Evolutionary conservation across 1,139 yeast genomes (phyloP).

Genomic region (Candida labiduridarum): DNA sequence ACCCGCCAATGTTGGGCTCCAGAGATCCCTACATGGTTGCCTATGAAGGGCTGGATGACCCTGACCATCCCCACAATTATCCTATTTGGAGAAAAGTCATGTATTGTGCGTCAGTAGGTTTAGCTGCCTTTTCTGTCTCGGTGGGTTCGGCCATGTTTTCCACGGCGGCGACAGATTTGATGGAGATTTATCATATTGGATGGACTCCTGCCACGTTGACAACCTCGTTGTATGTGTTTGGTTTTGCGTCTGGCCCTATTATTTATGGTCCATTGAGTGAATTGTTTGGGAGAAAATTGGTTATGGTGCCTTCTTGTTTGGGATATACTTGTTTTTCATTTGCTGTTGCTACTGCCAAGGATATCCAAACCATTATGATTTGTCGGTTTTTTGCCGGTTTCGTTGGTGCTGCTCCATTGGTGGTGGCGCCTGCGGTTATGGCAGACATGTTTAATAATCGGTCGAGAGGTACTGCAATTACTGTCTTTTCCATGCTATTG

Average conservation of each 20-base stretch:
- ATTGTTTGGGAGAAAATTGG: constrained; percentile 38
- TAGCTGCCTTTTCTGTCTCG: constrained; percentile 45
- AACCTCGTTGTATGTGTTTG: constrained; percentile 45
- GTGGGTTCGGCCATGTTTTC: constrained; percentile 50
- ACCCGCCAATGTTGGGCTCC: constrained; percentile 39
- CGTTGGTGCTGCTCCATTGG: constrained; percentile 45
- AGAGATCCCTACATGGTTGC: constrained; percentile 38
- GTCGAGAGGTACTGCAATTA: constrained; percentile 39
- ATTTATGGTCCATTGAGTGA: constrained; percentile 47
- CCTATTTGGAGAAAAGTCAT: constrained; percentile 30
- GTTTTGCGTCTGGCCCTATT: constrained; percentile 48
- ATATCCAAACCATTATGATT: constrained; percentile 42
- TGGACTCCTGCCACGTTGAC: constrained; percentile 37
- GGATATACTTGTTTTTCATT: constrained; percentile 39
- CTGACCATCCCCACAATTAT: constrained; percentile 53
- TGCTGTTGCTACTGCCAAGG: constrained; percentile 42
- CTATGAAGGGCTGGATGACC: constrained; percentile 55
- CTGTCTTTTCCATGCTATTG: constrained; percentile 36
- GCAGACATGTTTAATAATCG: constrained; percentile 39
- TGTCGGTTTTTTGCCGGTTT: constrained; percentile 47
- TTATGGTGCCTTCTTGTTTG: constrained; percentile 32
- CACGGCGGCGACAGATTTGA: constrained; percentile 26
- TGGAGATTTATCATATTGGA: constrained; percentile 35
- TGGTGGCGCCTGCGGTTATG: constrained; percentile 48
- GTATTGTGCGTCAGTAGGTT: constrained; percentile 31